phyloP scores from a whole-genome alignment of 495 filamentous ascomycete species.

The Hyaloscypha finlandica region DNA sequence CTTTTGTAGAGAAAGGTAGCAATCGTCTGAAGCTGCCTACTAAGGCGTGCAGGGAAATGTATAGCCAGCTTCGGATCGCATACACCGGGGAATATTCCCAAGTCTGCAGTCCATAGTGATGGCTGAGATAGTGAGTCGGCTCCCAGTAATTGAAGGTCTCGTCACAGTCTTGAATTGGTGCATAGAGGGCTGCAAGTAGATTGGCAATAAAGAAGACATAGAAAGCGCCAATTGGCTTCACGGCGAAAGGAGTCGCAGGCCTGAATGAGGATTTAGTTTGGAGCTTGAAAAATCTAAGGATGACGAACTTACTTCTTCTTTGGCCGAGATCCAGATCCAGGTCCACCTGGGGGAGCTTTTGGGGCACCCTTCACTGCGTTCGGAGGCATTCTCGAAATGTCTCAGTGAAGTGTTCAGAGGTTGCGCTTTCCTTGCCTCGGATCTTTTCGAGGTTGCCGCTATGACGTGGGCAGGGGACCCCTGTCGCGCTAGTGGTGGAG shows the following conservation, averaged over 20 bases:
- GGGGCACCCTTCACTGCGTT: conserved; percentile 27
- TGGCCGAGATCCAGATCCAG: not conserved
- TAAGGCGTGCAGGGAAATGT: conserved; percentile 80
- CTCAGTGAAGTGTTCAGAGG: not conserved
- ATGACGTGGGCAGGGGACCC: not conserved
- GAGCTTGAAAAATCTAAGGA: not conserved
- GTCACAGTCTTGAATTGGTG: conserved; percentile 97
- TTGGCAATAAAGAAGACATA: conserved; percentile 75
- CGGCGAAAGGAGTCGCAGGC: conserved; percentile 58
- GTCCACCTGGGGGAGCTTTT: not conserved
- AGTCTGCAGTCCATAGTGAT: conserved; percentile 93
- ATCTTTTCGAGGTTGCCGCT: not conserved
- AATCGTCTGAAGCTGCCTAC: conserved; percentile 65
- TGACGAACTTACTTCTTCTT: conserved; percentile 26
- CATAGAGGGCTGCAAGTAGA: conserved; percentile 72
- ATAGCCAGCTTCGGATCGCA: conserved; percentile 95
- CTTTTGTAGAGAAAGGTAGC: conserved; percentile 59
- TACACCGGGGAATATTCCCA: conserved; percentile 99
- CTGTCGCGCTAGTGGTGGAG: not conserved
- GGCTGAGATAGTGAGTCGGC: conserved; percentile 89
- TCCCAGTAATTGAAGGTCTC: conserved; percentile 99
- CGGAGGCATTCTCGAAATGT: conserved; percentile 37
- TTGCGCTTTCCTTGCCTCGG: not conserved
- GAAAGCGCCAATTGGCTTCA: conserved; percentile 73
- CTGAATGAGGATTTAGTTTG: conserved; percentile 2